phyloP scores from a whole-genome alignment of 805 yeast species.

The Schizosaccharomyces osmophilus region DNA sequence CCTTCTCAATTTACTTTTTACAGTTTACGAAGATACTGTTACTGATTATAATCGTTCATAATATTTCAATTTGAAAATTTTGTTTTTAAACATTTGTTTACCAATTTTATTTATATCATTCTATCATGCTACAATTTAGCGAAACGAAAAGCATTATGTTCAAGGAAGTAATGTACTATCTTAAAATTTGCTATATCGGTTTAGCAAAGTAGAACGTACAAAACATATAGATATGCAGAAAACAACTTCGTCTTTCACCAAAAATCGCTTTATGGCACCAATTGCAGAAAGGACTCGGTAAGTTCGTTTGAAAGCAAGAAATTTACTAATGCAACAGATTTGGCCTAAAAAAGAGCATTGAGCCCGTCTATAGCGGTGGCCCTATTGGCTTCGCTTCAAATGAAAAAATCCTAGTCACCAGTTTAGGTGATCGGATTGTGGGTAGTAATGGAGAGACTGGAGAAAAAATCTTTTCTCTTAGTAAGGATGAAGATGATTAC shows the following conservation, averaged over 20 bases:
- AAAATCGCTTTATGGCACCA: not conserved
- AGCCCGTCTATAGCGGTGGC: constrained; percentile 75
- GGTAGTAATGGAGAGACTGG: constrained; percentile 41
- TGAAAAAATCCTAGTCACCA: constrained; percentile 47
- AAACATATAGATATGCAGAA: not conserved
- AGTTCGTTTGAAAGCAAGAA: not conserved
- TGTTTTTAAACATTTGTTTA: no score
- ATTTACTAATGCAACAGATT: constrained; percentile 16
- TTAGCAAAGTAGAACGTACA: no score
- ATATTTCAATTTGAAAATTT: no score
- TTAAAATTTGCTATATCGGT: no score
- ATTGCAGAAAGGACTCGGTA: not conserved
- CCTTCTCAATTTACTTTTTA: no score
- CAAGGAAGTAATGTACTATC: no score
- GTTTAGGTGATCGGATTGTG: constrained; percentile 52
- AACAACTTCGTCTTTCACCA: not conserved
- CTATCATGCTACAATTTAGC: no score
- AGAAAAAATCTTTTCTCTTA: constrained; percentile 31
- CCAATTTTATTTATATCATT: no score
- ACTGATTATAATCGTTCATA: no score
- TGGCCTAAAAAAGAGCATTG: constrained; percentile 23
- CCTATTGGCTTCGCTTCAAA: constrained; percentile 45
- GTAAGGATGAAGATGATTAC: constrained; percentile 62
- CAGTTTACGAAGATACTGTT: no score
- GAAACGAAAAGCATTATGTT: no score